Conservation (phyloP, 1,139 yeast genomes). For the Magnusiomyces suaveolens region DNA sequence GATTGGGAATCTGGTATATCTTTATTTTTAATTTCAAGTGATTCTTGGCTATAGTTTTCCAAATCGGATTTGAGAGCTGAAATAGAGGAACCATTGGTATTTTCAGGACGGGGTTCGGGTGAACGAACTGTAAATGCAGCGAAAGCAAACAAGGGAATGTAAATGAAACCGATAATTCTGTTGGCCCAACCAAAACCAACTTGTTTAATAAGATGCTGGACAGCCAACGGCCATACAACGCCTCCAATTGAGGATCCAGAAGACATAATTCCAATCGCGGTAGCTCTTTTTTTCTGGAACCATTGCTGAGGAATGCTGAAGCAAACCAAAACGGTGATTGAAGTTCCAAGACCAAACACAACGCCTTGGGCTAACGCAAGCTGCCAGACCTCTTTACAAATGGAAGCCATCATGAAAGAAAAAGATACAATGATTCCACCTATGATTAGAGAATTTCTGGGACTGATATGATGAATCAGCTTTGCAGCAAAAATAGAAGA, state of each 20-base stretch:
- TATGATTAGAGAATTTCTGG: slow-evolving; percentile 19
- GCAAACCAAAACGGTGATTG: slow-evolving; percentile 24
- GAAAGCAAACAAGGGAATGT: slow-evolving; percentile 34
- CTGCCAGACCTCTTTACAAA: slow-evolving; percentile 42
- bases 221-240: slow-evolving; percentile 37
- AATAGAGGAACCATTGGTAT: no score
- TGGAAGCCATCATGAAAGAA: slow-evolving; percentile 46
- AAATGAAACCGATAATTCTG: slow-evolving; percentile 39
- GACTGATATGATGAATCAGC: slow-evolving; percentile 42
- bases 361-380: slow-evolving; percentile 48
- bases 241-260: slow-evolving; percentile 62
- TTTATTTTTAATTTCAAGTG: background rate
- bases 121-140: slow-evolving; percentile 26
- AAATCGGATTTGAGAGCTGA: no score
- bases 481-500: slow-evolving; percentile 41
- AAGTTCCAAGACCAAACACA: slow-evolving; percentile 43
- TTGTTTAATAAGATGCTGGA: slow-evolving; percentile 24
- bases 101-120: background rate
- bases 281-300: slow-evolving; percentile 45
- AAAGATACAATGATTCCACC: slow-evolving; percentile 43
- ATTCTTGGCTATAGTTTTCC: no score
- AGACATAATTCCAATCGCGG: slow-evolving; percentile 50
- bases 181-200: slow-evolving; percentile 48
- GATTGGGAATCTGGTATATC: background rate
- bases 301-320: slow-evolving; percentile 35